Conservation (phyloP, 495 filamentous ascomycete species). For the Oidiodendron maius region DNA sequence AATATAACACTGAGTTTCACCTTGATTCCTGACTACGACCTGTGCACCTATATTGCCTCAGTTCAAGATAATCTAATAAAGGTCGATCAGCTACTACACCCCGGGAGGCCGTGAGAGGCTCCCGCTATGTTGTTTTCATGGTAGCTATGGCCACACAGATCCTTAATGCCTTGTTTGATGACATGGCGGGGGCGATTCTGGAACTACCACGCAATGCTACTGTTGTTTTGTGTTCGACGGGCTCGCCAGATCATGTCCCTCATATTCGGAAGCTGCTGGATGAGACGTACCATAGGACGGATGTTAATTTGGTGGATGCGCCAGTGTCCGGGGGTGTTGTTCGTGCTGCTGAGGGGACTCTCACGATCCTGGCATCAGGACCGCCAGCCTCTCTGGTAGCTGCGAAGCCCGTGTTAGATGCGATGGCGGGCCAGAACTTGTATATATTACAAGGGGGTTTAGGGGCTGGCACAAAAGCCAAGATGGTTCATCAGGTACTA, state of each 20-base stretch:
- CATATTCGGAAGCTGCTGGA: constrained; percentile 50
- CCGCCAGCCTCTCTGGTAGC: constrained; percentile 47
- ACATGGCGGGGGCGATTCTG: constrained; percentile 48
- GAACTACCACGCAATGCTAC: constrained; percentile 51
- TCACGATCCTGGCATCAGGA: constrained; percentile 77
- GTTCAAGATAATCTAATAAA: no score
- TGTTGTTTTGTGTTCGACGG: constrained; percentile 70
- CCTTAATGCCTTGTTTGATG: constrained; percentile 57
- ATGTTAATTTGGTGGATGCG: constrained; percentile 65
- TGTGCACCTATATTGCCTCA: no score
- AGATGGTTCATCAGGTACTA: constrained; percentile 83
- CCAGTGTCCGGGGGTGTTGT: constrained; percentile 72
- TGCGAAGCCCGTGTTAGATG: constrained; percentile 53
- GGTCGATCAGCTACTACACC: constrained; percentile 57
- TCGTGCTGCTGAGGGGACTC: constrained; percentile 67
- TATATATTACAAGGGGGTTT: constrained; percentile 70
- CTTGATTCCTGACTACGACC: no score
- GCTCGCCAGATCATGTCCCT: constrained; percentile 59
- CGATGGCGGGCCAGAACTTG: constrained; percentile 54
- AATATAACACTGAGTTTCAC: no score
- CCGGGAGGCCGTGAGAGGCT: constrained; percentile 54
- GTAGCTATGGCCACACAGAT: constrained; percentile 71
- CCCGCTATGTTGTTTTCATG: constrained; percentile 66
- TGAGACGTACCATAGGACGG: constrained; percentile 44
- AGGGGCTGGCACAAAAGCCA: constrained; percentile 79